Base-by-base conservation (phyloP, 108 stramenopile species). In the Schizochytrium sp. region DNA sequence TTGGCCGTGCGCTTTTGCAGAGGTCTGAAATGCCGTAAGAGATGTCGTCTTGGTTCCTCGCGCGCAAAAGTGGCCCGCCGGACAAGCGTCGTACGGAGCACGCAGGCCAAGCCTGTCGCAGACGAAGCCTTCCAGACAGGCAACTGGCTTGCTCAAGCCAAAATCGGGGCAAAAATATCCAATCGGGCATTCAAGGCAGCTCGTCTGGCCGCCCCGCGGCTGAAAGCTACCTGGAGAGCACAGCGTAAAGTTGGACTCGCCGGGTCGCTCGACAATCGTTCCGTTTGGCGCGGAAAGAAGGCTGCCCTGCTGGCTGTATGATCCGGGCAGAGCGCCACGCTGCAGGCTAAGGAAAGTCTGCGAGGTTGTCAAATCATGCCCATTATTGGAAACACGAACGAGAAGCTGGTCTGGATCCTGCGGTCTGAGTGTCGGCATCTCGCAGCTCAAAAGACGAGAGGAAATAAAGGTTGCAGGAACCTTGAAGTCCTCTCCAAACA, bases 191-290 rank as follows among this genome's bases (percentile, higher is more conserved):
- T 87, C 47, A 5, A 95, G 89, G 57, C 96, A 96, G 19, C 60
- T 10, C 23, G 45, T 8, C 45, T 91, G 87, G 28, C 94, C 95
- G 51, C 72, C 57, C 63, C 88, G 91, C 5, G 96, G 95, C 91
- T 97, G 95, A 83, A 96, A 96, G 25, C 76, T 91, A 34, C 96
- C 96, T 0, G 96, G 95, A 48, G 87, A 87, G 63, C 96, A 96
- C 48, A 95, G 87, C 19, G 96, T 96, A 87, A 96, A 95, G 83
- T 96, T 96, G 51, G 60, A 51, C 29, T 12, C 19, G 72, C 90
- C 92, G 6, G 28, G 53, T 41, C 23, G 29, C 10, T 60, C 25
- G 5, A 72, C 89, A 53, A 87, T 87, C 5, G 94, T 94, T 5
- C 94, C 94, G 90, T 94, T 94, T 48, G 94, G 92, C 44, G 94